Evolutionary conservation across 805 yeast species (phyloP), one percentile per base, ranked within the genome.

Genomic region (Candida railenensis): DNA sequence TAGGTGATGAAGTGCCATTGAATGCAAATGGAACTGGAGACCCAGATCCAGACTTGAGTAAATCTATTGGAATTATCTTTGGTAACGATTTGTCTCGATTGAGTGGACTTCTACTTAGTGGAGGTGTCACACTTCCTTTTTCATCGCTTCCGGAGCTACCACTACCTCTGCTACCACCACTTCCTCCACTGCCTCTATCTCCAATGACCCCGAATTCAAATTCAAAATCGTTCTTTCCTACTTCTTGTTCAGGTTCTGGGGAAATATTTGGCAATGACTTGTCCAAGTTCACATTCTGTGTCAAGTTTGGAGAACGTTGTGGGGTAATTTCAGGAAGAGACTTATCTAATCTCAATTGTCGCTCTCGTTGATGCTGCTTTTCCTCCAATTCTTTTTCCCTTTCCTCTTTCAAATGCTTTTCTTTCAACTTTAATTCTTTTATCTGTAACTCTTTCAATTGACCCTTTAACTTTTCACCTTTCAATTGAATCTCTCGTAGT

Each of bases 391-490:
- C 42, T 4, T 7, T 39, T 22, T 39, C 42, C 8, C 33, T 19
- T 15, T 5, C 12, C 22, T 42, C 40, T 15, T n/a, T 20, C 11
- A 42, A 34, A 11, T 34, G 40, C 3, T 20, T 33, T 20, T 42
- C 39, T 15, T 42, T 42, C 14, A 34, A 20, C 16, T 22, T 32
- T 22, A 42, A 25, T 22, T 42, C 45, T 21, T 34, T 42, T 3
- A 42, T 42, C 15, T 42, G 39, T 4, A 42, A 21, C 16, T 34
- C 39, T 16, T 36, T 42, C 22, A 42, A 22, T 42, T 42, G 45
- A 18, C 40, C 40, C 22, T 42, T 33, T 22, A 42, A 22, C 22
- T 34, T 22, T 21, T 42, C 30, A 12, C 34, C 40, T 37, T 42
- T 34, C 14, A 42, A 28, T 15, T 42, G 39, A 4, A 42, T 42